phyloP scores from a whole-genome alignment of 768 basidiomycete species.

The Tricholoma matsutake region DNA sequence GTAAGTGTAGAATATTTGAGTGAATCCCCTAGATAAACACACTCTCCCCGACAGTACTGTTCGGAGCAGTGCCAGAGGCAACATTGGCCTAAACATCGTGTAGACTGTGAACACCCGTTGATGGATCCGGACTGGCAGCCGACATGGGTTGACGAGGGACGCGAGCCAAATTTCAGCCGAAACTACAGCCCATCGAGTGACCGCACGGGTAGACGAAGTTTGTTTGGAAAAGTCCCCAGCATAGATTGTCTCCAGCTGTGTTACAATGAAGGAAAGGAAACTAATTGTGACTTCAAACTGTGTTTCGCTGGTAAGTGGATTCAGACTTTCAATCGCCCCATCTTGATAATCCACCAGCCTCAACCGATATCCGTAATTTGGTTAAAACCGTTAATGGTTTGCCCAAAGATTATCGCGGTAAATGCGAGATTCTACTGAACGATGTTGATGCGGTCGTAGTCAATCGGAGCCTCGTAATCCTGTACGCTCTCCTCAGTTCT shows the following conservation, averaged over 20 bases:
- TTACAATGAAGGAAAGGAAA: constrained; percentile 18
- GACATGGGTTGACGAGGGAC: constrained; percentile 19
- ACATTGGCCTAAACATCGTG: constrained; percentile 30
- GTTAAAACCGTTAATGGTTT: constrained; percentile 35
- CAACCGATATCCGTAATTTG: constrained; percentile 34
- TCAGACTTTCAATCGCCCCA: not conserved
- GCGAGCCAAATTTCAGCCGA: not conserved
- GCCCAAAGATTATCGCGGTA: constrained; percentile 33
- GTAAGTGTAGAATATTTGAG: not conserved
- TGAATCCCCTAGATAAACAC: not conserved
- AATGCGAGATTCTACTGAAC: constrained; percentile 38
- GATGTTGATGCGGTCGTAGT: constrained; percentile 33
- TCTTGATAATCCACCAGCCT: constrained; percentile 21
- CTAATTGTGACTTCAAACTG: constrained; percentile 19
- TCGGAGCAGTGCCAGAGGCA: constrained; percentile 29
- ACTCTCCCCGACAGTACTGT: constrained; percentile 25
- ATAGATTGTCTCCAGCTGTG: constrained; percentile 25
- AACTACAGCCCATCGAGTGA: not conserved
- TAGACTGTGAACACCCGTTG: constrained; percentile 24
- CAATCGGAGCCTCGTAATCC: constrained; percentile 40
- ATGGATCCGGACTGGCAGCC: constrained; percentile 28
- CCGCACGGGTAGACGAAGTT: constrained; percentile 13
- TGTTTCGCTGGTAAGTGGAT: constrained; percentile 25
- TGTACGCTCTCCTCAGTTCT: constrained; percentile 34
- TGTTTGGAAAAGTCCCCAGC: constrained; percentile 25